Evolutionary conservation across 345 rosid genomes (phyloP).

Genomic region (Bruguiera sexangula): DNA sequence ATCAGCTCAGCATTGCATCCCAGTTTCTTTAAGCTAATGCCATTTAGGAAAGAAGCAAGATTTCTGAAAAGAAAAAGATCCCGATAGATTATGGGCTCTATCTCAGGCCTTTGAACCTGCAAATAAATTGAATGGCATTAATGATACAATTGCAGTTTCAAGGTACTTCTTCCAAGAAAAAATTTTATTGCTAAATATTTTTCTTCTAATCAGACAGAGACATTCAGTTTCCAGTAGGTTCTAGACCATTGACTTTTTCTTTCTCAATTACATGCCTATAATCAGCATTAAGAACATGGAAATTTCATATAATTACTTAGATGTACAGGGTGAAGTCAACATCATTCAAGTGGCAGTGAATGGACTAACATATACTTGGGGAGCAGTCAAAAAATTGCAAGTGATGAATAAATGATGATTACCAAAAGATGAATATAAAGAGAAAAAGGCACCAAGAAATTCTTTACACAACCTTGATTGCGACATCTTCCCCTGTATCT

Average conservation of each 20-base stretch:
- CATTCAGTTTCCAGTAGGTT: no score
- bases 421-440: neutral
- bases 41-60: conserved; percentile 90
- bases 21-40: conserved; percentile 77
- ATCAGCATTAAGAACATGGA: no score
- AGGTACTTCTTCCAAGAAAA: neutral
- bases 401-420: neutral
- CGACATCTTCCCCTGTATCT: conserved; percentile 88
- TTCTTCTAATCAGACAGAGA: neutral
- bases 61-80: conserved; percentile 95
- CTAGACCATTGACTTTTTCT: no score
- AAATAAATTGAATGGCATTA: conserved; percentile 18
- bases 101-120: conserved; percentile 88
- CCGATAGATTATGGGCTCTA: conserved; percentile 90
- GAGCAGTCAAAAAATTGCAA: neutral
- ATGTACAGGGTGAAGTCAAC: no score
- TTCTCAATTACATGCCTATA: no score
- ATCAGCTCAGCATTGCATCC: conserved; percentile 96
- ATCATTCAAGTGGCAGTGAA: no score
- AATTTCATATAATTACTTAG: no score
- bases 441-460: conserved; percentile 6
- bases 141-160: neutral
- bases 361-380: no score
- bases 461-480: conserved; percentile 70
- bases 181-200: neutral